Evolutionary conservation across 768 basidiomycete species (phyloP), one percentile per base, ranked within the genome.

Genomic region (Phylloporus scabripes): DNA sequence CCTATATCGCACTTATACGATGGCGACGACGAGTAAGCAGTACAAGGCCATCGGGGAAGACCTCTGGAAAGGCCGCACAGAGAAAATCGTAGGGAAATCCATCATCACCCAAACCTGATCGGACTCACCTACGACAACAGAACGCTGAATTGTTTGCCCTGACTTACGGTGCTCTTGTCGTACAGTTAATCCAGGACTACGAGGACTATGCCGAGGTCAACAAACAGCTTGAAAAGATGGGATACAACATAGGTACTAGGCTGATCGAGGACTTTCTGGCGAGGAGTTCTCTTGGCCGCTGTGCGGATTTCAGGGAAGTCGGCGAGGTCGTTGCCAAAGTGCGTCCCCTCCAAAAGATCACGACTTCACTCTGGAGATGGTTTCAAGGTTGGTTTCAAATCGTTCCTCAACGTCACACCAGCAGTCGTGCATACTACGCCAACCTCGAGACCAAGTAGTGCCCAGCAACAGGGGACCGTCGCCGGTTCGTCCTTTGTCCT

Each of bases 141-240:
- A 98, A 96, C 68, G 91, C 93, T 64, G 96, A 99, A 68, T 79
- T 99, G 23, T 98, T 99, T 70, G 87, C 94, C 3, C 70, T 98
- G 49, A 98, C 95, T 18, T 99, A 99, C 57, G 96, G 96, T 45
- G 94, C 94, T 20, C 81, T 98, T 44, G 96, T 99, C 42, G 92
- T 98, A 29, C 96, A 99, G 71, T 80, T 99, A 53, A 93, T 98
- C 54, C 96, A 98, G 64, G 96, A 99, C 69, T 98, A 97, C 62
- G 96, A 99, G 62, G 94, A 99, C 73, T 98, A 96, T 64, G 78
- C 78, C 12, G 92, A 95, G 65, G 89, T 92, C 54, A 92, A 92
- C 69, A 94, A 91, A 67, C 94, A 99, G 66, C 83, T 99, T 3
- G 95, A 99, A 60, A 95, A 93, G 73, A 98, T 97, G 95, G 96